phyloP scores from a whole-genome alignment of 805 yeast species.

The Zygotorulaspora florentina region DNA sequence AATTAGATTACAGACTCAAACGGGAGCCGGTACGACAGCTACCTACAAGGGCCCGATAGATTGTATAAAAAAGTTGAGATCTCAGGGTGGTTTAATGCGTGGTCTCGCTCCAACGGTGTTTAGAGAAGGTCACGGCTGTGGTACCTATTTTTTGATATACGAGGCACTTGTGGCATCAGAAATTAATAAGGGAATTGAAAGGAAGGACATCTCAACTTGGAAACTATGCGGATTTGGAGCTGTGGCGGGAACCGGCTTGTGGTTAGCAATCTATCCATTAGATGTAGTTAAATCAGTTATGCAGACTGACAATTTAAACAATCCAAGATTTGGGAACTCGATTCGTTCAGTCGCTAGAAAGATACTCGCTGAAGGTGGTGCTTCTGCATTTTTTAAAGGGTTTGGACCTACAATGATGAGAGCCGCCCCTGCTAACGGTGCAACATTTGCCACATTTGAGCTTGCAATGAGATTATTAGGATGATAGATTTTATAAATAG shows the following conservation, averaged over 20 bases:
- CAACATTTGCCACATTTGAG: slow-evolving; percentile 92
- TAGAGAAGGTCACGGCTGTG: slow-evolving; percentile 86
- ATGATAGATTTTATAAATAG: slow-evolving; percentile 18
- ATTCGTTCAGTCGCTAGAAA: slow-evolving; percentile 55
- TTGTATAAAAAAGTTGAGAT: slow-evolving; percentile 46
- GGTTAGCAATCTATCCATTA: slow-evolving; percentile 81
- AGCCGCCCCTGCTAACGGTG: slow-evolving; percentile 98
- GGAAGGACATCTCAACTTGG: slow-evolving; percentile 84
- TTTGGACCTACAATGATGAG: slow-evolving; percentile 88
- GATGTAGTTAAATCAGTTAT: slow-evolving; percentile 88
- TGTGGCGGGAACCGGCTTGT: slow-evolving; percentile 80
- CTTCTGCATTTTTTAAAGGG: slow-evolving; percentile 82
- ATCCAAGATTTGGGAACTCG: slow-evolving; percentile 56
- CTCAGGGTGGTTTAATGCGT: slow-evolving; percentile 59
- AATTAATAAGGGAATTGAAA: slow-evolving; percentile 38
- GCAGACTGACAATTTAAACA: slow-evolving; percentile 65
- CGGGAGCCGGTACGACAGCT: slow-evolving; percentile 42
- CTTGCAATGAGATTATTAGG: slow-evolving; percentile 69
- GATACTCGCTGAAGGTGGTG: slow-evolving; percentile 56
- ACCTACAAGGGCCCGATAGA: slow-evolving; percentile 54
- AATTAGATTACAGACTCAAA: slow-evolving; percentile 83
- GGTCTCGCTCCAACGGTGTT: slow-evolving; percentile 80
- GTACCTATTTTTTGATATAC: slow-evolving; percentile 82
- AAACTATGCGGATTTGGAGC: slow-evolving; percentile 87
- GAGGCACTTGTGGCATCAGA: slow-evolving; percentile 73